Conservation (phyloP, 2,329 filamentous ascomycete genomes). For the Grosmannia huntii region DNA sequence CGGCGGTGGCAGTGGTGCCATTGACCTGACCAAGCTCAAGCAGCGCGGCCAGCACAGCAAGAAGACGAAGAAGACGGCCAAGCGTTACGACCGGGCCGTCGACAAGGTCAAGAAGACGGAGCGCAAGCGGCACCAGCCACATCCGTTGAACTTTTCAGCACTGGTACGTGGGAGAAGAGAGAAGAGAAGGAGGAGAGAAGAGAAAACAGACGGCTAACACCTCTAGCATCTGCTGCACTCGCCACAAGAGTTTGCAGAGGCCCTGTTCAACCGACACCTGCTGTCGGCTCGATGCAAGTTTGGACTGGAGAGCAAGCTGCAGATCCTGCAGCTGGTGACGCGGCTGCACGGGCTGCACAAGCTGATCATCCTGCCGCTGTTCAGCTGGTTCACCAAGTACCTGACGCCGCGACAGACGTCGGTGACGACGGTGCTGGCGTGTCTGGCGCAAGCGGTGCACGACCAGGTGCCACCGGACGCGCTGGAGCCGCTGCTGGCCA, state of each 20-base stretch:
- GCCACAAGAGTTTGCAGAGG: slow-evolving; percentile 85
- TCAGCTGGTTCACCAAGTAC: slow-evolving; percentile 93
- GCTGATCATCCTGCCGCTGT: slow-evolving; percentile 76
- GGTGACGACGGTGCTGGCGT: slow-evolving; percentile 88
- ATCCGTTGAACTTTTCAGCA: slow-evolving; percentile 89
- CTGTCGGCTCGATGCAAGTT: slow-evolving; percentile 78
- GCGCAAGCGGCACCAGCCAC: slow-evolving; percentile 75
- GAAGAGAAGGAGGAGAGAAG: too few relatives aligned
- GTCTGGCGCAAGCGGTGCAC: slow-evolving; percentile 82
- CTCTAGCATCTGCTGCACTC: slow-evolving; percentile 69
- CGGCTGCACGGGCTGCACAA: slow-evolving; percentile 87
- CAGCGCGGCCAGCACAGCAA: slow-evolving; percentile 91
- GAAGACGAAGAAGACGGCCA: slow-evolving; percentile 80
- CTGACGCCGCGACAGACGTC: slow-evolving; percentile 73
- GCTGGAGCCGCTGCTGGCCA: slow-evolving; percentile 78
- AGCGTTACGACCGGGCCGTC: slow-evolving; percentile 66
- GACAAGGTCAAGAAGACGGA: slow-evolving; percentile 73
- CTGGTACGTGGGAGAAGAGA: slow-evolving; percentile 26
- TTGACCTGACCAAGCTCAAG: slow-evolving; percentile 68
- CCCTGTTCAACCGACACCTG: slow-evolving; percentile 79
- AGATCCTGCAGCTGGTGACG: slow-evolving; percentile 66
- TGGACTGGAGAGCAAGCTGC: slow-evolving; percentile 74
- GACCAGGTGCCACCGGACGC: slow-evolving; percentile 85
- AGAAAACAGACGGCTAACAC: background rate
- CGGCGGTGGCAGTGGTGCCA: slow-evolving; percentile 13